A percentile compares a stretch with the other conserved stretches of the same genome.
phyloP scores from a whole-genome alignment of 2,329 filamentous ascomycete genomes.

The Torrubiella hemipterigena region DNA sequence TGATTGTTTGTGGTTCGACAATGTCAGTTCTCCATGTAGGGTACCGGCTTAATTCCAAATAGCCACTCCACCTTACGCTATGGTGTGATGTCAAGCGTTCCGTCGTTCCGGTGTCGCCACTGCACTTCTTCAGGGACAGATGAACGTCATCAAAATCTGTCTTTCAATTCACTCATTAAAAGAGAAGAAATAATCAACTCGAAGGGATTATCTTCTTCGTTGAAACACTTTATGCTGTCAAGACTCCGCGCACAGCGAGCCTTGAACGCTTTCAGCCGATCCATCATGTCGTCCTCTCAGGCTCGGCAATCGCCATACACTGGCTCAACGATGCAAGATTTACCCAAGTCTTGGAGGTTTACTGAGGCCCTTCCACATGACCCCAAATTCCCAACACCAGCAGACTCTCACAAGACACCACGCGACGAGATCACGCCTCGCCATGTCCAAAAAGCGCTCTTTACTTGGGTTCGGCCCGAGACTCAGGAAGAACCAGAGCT shows the following conservation, averaged over 20 bases:
- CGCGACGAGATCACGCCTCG: constrained; percentile 67
- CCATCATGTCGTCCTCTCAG: neutral
- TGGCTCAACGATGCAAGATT: constrained; percentile 34
- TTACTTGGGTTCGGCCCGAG: constrained; percentile 83
- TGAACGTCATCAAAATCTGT: too few relatives aligned
- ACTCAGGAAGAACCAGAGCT: constrained; percentile 61
- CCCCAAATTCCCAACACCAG: constrained; percentile 64
- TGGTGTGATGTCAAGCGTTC: too few relatives aligned
- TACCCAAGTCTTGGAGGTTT: constrained; percentile 55
- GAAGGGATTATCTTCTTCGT: too few relatives aligned
- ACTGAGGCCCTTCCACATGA: constrained; percentile 65
- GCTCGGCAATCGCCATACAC: constrained; percentile 7
- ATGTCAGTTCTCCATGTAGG: too few relatives aligned
- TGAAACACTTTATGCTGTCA: too few relatives aligned
- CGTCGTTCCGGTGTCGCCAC: too few relatives aligned
- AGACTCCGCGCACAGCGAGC: constrained; percentile 2
- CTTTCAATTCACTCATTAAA: too few relatives aligned
- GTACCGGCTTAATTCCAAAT: too few relatives aligned
- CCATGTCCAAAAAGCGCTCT: constrained; percentile 73
- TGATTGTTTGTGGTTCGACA: too few relatives aligned
- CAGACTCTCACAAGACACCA: constrained; percentile 68
- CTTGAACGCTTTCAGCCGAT: constrained; percentile 2
- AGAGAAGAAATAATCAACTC: too few relatives aligned
- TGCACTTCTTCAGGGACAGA: too few relatives aligned
- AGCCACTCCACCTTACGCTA: too few relatives aligned